Base-by-base conservation (phyloP, 2,329 filamentous ascomycete species). In the Lasiodiplodia citricola region DNA sequence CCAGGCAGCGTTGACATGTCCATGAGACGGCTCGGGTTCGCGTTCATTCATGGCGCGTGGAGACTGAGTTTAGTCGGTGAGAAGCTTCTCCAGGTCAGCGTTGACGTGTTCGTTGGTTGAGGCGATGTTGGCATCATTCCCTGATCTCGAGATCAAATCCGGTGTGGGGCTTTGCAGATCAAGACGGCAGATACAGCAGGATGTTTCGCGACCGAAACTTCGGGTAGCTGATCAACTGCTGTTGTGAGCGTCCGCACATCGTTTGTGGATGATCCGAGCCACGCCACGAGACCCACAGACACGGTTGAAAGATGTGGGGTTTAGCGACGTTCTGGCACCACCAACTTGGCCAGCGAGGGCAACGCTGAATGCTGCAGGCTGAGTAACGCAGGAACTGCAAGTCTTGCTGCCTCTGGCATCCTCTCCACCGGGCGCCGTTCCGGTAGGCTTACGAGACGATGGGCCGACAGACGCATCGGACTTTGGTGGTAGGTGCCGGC, bases 101-200 rank as follows among this genome's bases (percentile, higher is more conserved):
- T 64, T 31, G 60, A 64, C 60, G 60, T 64, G 60, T 52, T 52
- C 31, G 31, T 35, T 35, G 31, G 31, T 52, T 64, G 55, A 35
- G 55, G 55, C 55, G 23, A 23, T 41, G 55, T 31, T 11, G 54
- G 54, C 60, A 47, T 38, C 47, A 52, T 52, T 14, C 13, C 38
- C 37, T 28, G 28, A n/a, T n/a, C 44, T 54, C 31, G 28, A 63
- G 41, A 28, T 16, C 47, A 31, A 52, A n/a, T 38, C 35, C 38
- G 16, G 58, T 14, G 60, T 52, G 60, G 60, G 28, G 60, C 60
- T n/a, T 35, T 37, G 60, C 25, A 23, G 60, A 64, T 64, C 60
- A 21, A 23, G 37, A 21, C 58, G 58, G 44, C 16, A 56, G 25
- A 37, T n/a, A 18, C 28, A 51, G 28, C 44, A 25, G 28, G 38